Percentiles rank a stretch among this genome's conserved stretches.
phyloP scores from a whole-genome alignment of 805 yeast species.

The Starmerella sp. region DNA sequence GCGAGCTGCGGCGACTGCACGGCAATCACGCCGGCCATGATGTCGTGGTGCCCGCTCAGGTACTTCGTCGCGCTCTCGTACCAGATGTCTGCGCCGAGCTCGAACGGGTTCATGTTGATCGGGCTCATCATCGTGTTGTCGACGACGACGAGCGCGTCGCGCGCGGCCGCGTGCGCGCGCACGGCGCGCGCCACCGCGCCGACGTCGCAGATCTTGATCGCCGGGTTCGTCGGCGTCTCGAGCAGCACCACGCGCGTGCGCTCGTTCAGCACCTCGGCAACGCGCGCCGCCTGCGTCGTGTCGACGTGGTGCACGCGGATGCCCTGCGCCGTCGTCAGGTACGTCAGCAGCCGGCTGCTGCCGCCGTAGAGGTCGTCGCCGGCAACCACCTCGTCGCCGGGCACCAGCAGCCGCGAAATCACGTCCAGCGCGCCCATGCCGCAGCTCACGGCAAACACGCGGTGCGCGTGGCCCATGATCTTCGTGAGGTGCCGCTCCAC shows the following conservation, averaged over 20 bases:
- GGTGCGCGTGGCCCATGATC: constrained; percentile 58
- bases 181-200: constrained; percentile 54
- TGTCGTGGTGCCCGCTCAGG: constrained; percentile 87
- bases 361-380: constrained; percentile 96
- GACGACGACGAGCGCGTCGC: constrained; percentile 57
- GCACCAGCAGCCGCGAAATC: constrained; percentile 55
- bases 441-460: constrained; percentile 70
- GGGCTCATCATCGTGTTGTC: constrained; percentile 98
- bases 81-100: constrained; percentile 79
- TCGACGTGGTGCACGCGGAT: constrained; percentile 65
- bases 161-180: constrained; percentile 43
- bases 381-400: constrained; percentile 86
- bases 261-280: constrained; percentile 43
- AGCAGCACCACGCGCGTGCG: constrained; percentile 69
- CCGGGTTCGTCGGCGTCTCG: constrained; percentile 90
- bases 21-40: constrained; percentile 91
- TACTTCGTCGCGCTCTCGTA: constrained; percentile 92
- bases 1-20: constrained; percentile 53
- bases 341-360: constrained; percentile 72
- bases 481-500: constrained; percentile 67
- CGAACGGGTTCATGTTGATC: constrained; percentile 68
- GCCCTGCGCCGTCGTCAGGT: constrained; percentile 50
- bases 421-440: constrained; percentile 94
- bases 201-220: constrained; percentile 77
- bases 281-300: constrained; percentile 58